Conservation (phyloP, 75 land plant species). For the Cupressus sempervirens region DNA sequence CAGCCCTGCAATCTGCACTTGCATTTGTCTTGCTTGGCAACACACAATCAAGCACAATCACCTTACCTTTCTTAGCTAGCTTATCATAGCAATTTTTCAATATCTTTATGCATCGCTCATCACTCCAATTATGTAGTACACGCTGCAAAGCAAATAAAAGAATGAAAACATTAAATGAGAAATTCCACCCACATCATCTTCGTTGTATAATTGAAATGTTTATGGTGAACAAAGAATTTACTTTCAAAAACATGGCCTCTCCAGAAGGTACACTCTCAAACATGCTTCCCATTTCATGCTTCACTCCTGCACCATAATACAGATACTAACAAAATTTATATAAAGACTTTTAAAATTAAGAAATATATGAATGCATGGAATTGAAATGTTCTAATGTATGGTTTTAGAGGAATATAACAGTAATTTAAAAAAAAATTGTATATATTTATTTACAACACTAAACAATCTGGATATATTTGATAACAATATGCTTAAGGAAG, state of each 20-base stretch:
- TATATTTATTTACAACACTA: too few relatives aligned
- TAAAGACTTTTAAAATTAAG: too few relatives aligned
- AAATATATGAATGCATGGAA: neutral
- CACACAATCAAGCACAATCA: constrained; percentile 45
- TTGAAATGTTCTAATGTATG: too few relatives aligned
- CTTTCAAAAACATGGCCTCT: neutral
- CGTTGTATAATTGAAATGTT: neutral
- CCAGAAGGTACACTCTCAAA: neutral
- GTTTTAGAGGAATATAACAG: too few relatives aligned
- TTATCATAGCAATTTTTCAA: constrained; percentile 53
- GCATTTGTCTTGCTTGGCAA: constrained; percentile 26
- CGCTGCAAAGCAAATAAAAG: constrained; percentile 27
- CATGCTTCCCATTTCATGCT: constrained; percentile 1
- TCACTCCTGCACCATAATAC: neutral
- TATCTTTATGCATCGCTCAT: constrained; percentile 47
- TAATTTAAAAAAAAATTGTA: too few relatives aligned
- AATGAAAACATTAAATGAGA: neutral
- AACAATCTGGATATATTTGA: too few relatives aligned
- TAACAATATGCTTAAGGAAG: too few relatives aligned
- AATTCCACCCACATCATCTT: neutral
- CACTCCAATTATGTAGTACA: constrained; percentile 69
- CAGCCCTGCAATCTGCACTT: constrained; percentile 20
- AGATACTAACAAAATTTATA: too few relatives aligned
- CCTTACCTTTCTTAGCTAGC: constrained; percentile 49
- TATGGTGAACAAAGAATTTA: neutral